These are phyloP conservation scores for Colletotrichum filicis DNA, from an alignment of 2,329 filamentous ascomycete genomes.

Conservation along the genomic window DNA sequence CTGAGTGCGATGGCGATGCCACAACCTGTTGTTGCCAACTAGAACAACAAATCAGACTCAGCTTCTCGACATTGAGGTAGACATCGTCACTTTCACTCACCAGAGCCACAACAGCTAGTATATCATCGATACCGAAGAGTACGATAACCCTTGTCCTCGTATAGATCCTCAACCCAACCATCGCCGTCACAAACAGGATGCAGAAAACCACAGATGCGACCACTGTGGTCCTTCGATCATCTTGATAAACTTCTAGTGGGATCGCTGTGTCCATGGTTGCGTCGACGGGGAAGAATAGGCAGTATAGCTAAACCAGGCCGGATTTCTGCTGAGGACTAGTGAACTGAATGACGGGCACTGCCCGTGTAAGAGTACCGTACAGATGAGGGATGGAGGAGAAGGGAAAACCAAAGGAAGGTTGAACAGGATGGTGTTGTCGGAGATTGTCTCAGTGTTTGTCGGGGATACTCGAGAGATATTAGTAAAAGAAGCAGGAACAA, in stretches of 20 bases:
- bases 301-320: neutral
- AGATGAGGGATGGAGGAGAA: neutral
- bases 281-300: neutral
- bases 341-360: neutral
- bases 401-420: neutral
- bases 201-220: conserved; percentile 37
- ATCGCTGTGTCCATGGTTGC: neutral
- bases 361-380: neutral
- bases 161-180: conserved; percentile 39
- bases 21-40: conserved; percentile 20
- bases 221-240: conserved; percentile 31
- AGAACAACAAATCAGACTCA: neutral
- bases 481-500: neutral
- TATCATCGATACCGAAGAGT: conserved; percentile 41
- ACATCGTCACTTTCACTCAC: conserved; percentile 31
- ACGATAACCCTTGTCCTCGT: conserved; percentile 40
- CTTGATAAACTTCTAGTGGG: conserved; percentile 1
- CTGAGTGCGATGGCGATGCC: conserved; percentile 20
- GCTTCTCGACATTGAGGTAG: neutral
- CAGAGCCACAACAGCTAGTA: conserved; percentile 39
- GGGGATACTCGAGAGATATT: neutral
- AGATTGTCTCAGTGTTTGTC: neutral
- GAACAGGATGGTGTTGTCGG: neutral
- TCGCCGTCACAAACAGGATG: conserved; percentile 32
- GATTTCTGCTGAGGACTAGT: neutral